These are phyloP conservation scores for Ceratocystis papillata DNA, from an alignment of 2,329 filamentous ascomycete species.

Conservation along the genomic window DNA sequence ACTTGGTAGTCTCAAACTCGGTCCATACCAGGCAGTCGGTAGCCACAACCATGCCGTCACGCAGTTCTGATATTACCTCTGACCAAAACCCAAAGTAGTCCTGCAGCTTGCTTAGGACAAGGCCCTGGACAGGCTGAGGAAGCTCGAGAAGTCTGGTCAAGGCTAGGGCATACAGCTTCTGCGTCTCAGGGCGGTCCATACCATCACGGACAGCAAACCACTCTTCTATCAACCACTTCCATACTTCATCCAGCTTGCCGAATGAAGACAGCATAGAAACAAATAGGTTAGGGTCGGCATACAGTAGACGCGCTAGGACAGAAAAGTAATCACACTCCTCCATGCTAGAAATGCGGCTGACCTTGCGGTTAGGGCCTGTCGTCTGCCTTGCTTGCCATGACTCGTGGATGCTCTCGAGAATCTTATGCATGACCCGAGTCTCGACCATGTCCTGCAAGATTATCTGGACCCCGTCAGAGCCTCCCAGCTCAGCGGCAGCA, in stretches of 20 bases:
- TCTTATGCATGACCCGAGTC: slow-evolving; percentile 49
- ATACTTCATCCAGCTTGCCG: slow-evolving; percentile 41
- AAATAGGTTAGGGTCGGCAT: slow-evolving; percentile 62
- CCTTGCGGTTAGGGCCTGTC: slow-evolving; percentile 64
- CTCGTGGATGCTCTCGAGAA: slow-evolving; percentile 56
- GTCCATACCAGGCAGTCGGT: slow-evolving; percentile 44
- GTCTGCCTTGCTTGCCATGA: slow-evolving; percentile 67
- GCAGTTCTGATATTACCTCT: slow-evolving; percentile 53
- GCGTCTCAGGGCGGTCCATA: slow-evolving; percentile 53
- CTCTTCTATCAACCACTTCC: slow-evolving; percentile 49
- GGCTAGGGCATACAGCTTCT: slow-evolving; percentile 63
- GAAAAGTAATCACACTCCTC: slow-evolving; percentile 78
- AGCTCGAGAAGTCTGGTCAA: slow-evolving; percentile 62
- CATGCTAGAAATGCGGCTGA: slow-evolving; percentile 58
- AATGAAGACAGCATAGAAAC: slow-evolving; percentile 44
- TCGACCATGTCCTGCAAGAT: slow-evolving; percentile 56
- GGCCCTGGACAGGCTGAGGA: slow-evolving; percentile 44
- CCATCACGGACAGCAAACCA: slow-evolving; percentile 61
- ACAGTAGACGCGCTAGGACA: slow-evolving; percentile 65
- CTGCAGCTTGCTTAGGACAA: slow-evolving; percentile 54
- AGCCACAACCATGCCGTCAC: slow-evolving; percentile 46
- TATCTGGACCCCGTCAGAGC: slow-evolving; percentile 48
- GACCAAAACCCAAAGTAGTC: slow-evolving; percentile 69
- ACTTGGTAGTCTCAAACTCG: slow-evolving; percentile 37
- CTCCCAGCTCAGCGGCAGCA: slow-evolving; percentile 51